Base-by-base conservation (phyloP, 2,329 filamentous ascomycete genomes). In the Ceratocystis papillata region DNA sequence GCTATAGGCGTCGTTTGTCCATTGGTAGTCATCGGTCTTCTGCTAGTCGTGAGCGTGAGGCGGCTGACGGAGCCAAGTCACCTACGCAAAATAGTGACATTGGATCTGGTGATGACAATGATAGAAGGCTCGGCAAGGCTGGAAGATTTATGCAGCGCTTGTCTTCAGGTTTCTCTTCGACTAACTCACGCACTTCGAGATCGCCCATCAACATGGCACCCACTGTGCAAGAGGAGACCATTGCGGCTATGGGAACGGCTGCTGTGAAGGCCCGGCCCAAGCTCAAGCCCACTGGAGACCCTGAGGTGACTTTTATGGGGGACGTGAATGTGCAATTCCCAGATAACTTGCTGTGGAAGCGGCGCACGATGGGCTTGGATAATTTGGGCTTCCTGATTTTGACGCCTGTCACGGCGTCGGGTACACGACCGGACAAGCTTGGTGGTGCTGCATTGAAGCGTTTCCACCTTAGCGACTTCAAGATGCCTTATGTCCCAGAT, bases 321-420 rank as follows among this genome's bases (percentile, higher is more conserved):
- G 90, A 96, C 72, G 87, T 99, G 69, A 97, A 99, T 72, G 89
- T 97, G 10, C 94, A 99, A 74, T 96, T 99, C 74, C 94, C 94
- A 0, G 93, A 97, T 73, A 96, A 90, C 65, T 80, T 99, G 60
- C 81, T 99, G 12, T 99, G 94, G 94, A 99, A 97, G 78, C 88
- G 93, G 65, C 86, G 94, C 68, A 91, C 87, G 72, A 86, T 96
- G 76, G 87, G 87, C 69, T 84, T 99, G 66, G 92, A 97, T 74
- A 84, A 86, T 7, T 81, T 88, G 68, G 94, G 93, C 20, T 91
- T 88, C 75, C 78, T 99, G 48, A 86, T 96, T 67, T 81, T 99
- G 69, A 89, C 87, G 53, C 81, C 86, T 7, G 82, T 87, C 20
- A 74, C 72, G 12, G 69, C 70, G 2, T 72, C 72, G 57, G 74